Conservation (phyloP, 202 grass and related monocot species). For the Hordeum pubiflorum region DNA sequence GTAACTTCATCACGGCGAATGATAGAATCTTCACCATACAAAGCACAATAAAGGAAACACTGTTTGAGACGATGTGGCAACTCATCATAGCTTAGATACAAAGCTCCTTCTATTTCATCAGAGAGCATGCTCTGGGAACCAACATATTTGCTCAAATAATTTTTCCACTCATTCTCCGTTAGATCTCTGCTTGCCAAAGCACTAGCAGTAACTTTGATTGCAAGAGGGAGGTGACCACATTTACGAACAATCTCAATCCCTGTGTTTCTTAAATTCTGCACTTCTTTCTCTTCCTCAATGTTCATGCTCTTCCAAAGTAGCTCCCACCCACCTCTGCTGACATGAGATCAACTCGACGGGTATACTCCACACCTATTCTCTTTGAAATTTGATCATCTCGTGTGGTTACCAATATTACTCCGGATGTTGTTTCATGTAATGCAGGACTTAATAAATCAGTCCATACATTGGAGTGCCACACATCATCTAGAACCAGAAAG, state of each 20-base stretch:
- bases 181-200: neutral
- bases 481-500: slow-evolving; percentile 42
- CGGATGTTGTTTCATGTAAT: neutral
- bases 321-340: slow-evolving; percentile 35
- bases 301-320: slow-evolving; percentile 26
- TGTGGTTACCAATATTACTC: slow-evolving; percentile 24
- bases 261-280: neutral
- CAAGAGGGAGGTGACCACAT: slow-evolving; percentile 37
- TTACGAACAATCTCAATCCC: slow-evolving; percentile 31
- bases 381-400: neutral
- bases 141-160: neutral
- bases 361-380: neutral
- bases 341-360: slow-evolving; percentile 16
- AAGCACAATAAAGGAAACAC: slow-evolving; percentile 16
- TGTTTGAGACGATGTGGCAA: neutral
- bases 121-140: neutral
- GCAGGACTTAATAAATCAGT: neutral
- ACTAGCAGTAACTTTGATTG: slow-evolving; percentile 20
- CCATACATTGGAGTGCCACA: slow-evolving; percentile 18
- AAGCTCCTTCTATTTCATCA: neutral
- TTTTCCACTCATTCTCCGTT: slow-evolving; percentile 19
- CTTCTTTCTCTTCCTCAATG: slow-evolving; percentile 2
- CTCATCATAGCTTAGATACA: neutral
- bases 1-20: neutral
- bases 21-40: neutral